Evolutionary conservation across 805 yeast species (phyloP), one percentile per base, ranked within the genome.

Genomic region (Yarrowia sp.): DNA sequence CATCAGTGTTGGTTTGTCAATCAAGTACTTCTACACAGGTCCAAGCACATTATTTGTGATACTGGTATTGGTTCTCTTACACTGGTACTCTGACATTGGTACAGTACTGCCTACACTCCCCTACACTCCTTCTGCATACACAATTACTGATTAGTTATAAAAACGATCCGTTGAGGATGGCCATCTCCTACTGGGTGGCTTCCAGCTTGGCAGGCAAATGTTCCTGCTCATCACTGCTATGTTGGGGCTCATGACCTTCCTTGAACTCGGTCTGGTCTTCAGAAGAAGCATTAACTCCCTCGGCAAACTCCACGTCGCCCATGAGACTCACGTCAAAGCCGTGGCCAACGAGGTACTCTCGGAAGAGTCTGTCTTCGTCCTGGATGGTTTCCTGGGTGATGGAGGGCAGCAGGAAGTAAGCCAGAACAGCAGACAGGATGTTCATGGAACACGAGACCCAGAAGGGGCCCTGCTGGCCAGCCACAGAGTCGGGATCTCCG

Each of bases 341-440:
- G 66, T 87, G 80, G n/a, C 77, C 78, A 58, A 74, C 76, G 71
- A 92, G 83, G 75, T 90, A 91, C 46, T 80, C 83, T 66, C 88
- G 72, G 77, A 92, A 92, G 58, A 78, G 80, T 32, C 77, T 78
- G 77, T 92, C 98, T 78, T 92, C 98, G 66, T 83, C 80, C 69
- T 83, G 82, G 77, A 92, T 85, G 28, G 95, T 87, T 70, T 86
- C 89, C 76, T 92, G 98, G 72, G 89, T 92, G 59, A 92, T 85
- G 24, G 88, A 78, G 36, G 98, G 98, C 67, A 89, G 78, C 71
- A 83, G 83, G 75, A 91, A 86, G 40, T 89, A 71, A 4, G 91
- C 88, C 56, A 90, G 74, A 24, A 83, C 49, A 1, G 89, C 96
- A 10, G 95, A 83, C 70, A 91, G 80, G 40, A 89, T 71, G 73